These are phyloP conservation scores for Aspergillus versicolor DNA, from an alignment of 2,329 filamentous ascomycete species.

Conservation along the genomic window DNA sequence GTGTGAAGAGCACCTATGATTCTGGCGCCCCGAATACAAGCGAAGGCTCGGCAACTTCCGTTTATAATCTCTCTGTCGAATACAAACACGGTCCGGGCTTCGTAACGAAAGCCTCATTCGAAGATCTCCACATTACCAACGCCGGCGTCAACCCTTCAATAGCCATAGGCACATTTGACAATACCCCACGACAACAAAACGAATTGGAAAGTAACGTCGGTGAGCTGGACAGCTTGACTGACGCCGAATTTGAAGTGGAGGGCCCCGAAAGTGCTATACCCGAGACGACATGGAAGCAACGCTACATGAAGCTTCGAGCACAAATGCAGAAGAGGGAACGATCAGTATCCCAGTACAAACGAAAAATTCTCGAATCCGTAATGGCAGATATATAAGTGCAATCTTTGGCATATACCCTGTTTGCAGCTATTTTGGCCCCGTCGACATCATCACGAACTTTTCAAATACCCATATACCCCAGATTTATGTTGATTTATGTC, in stretches of 20 bases:
- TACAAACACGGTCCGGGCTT: constrained; percentile 26
- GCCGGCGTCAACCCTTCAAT: not conserved
- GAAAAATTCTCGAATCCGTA: constrained; percentile 44
- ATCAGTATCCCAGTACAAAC: constrained; percentile 40
- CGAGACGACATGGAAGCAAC: constrained; percentile 40
- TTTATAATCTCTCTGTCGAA: constrained; percentile 28
- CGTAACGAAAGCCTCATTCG: constrained; percentile 27
- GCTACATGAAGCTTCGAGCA: constrained; percentile 37
- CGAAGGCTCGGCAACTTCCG: constrained; percentile 9
- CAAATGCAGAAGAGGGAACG: constrained; percentile 41
- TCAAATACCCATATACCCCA: constrained; percentile 3
- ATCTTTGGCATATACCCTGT: constrained; percentile 1
- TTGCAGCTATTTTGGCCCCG: not conserved
- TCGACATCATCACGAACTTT: not conserved
- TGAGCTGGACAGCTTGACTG: constrained; percentile 23
- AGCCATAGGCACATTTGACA: constrained; percentile 8
- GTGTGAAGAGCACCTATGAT: constrained; percentile 1
- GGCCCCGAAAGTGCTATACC: constrained; percentile 21
- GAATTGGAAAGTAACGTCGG: constrained; percentile 16
- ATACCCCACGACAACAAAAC: constrained; percentile 6
- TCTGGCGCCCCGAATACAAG: constrained; percentile 8
- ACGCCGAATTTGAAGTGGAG: constrained; percentile 30
- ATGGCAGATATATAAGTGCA: constrained; percentile 39
- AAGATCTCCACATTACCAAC: constrained; percentile 16
- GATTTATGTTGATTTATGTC: not conserved